These are phyloP conservation scores for Leishmania amazonensis DNA, from an alignment of 208 protist species.

Conservation along the genomic window DNA sequence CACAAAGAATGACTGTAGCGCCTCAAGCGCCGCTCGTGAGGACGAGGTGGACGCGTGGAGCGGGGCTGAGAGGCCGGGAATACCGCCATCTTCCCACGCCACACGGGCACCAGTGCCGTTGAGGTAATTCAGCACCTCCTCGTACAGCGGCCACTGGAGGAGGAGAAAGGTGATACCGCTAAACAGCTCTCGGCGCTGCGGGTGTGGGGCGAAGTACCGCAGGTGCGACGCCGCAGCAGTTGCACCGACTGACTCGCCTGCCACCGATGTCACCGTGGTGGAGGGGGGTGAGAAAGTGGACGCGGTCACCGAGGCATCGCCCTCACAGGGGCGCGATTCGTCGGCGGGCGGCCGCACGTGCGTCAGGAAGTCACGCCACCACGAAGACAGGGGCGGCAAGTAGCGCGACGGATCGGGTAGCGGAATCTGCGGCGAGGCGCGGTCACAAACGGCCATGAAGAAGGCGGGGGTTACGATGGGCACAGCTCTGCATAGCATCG, in stretches of 20 bases:
- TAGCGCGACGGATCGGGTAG: constrained; percentile 40
- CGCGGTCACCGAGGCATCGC: not conserved
- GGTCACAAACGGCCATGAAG: constrained; percentile 48
- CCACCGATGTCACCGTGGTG: not conserved
- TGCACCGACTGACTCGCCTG: not conserved
- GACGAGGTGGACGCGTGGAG: not conserved
- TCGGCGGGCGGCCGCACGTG: not conserved
- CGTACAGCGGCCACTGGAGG: constrained; percentile 60
- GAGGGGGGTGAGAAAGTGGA: not conserved
- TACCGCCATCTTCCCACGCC: constrained; percentile 46
- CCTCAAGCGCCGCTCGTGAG: not conserved
- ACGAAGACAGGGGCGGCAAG: constrained; percentile 29
- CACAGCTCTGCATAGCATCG: constrained; percentile 55
- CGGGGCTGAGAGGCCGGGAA: not conserved
- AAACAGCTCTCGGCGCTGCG: constrained; percentile 52
- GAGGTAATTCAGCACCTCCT: constrained; percentile 57
- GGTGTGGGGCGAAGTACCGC: constrained; percentile 32
- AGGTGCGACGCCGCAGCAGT: constrained; percentile 4
- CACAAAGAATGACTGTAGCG: constrained; percentile 38
- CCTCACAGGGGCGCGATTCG: not conserved
- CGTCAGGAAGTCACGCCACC: constrained; percentile 25
- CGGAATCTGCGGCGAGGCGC: constrained; percentile 47
- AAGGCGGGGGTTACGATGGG: constrained; percentile 68
- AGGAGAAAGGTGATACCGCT: constrained; percentile 56
- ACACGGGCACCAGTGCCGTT: constrained; percentile 45